Percentiles rank a stretch among this genome's conserved stretches.
phyloP scores from a whole-genome alignment of 1,284 basidiomycete species.

The Polyporus tsugae region DNA sequence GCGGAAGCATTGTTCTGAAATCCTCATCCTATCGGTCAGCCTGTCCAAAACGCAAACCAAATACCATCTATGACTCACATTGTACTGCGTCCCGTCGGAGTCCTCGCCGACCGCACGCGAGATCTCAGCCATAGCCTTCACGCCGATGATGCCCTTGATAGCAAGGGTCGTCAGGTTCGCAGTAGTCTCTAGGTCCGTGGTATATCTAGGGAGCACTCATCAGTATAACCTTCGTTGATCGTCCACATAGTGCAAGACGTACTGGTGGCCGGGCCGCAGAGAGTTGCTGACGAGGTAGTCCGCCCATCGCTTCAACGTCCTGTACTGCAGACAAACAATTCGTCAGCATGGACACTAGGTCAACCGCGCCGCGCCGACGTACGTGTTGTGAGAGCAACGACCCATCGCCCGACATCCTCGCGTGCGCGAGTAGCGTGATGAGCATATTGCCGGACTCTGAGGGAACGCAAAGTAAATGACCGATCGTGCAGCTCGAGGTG shows the following conservation, averaged over 20 bases:
- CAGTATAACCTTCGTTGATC: not conserved
- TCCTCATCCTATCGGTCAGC: constrained; percentile 15
- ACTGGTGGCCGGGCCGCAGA: constrained; percentile 60
- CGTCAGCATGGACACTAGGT: not conserved
- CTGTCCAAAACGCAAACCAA: not conserved
- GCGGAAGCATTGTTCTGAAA: constrained; percentile 20
- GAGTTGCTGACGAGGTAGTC: constrained; percentile 68
- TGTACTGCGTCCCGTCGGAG: constrained; percentile 56
- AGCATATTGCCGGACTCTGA: constrained; percentile 77
- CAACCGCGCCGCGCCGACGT: constrained; percentile 26
- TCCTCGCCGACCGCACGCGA: constrained; percentile 56
- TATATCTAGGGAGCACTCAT: constrained; percentile 49
- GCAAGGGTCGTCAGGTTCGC: constrained; percentile 76
- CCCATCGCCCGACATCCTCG: constrained; percentile 62
- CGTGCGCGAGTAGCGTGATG: constrained; percentile 73
- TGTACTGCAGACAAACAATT: constrained; percentile 45
- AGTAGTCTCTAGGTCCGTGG: constrained; percentile 52
- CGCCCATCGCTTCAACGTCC: constrained; percentile 72
- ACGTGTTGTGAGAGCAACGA: constrained; percentile 62
- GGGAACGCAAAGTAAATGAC: not conserved
- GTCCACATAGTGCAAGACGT: constrained; percentile 34
- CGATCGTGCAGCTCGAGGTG: not conserved
- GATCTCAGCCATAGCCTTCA: constrained; percentile 71
- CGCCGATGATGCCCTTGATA: constrained; percentile 75
- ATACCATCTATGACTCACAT: constrained; percentile 43